phyloP scores from a whole-genome alignment of 306 rosid species.

The Pterocarpus santalinus region DNA sequence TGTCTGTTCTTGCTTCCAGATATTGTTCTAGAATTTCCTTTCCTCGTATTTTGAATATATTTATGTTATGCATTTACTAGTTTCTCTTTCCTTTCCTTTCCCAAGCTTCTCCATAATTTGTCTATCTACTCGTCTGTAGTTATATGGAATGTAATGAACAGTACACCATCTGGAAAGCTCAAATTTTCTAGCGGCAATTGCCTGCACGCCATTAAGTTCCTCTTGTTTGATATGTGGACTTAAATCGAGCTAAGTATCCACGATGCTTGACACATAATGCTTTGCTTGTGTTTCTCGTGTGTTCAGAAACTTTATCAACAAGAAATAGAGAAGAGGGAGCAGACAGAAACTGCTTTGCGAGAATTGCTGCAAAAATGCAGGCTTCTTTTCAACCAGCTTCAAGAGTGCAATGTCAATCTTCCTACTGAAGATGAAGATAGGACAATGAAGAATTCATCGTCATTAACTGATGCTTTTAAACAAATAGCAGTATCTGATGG shows the following conservation, averaged over 20 bases:
- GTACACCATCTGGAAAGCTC: constrained; percentile 14
- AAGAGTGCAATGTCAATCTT: constrained; percentile 67
- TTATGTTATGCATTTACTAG: background rate
- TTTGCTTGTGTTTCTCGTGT: constrained; percentile 37
- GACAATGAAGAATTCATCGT: constrained; percentile 53
- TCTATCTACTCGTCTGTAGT: background rate
- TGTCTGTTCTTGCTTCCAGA: background rate
- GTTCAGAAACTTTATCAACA: constrained; percentile 66
- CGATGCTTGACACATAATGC: constrained; percentile 37
- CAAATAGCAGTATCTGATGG: constrained; percentile 72
- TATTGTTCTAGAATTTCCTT: constrained; percentile 28
- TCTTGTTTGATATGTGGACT: constrained; percentile 29
- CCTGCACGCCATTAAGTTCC: constrained; percentile 14
- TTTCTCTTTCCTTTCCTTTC: constrained; percentile 12
- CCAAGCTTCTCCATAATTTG: background rate
- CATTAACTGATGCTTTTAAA: constrained; percentile 59
- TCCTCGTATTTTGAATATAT: constrained; percentile 29
- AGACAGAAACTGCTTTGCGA: constrained; percentile 59
- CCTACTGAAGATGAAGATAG: constrained; percentile 52
- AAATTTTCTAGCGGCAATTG: constrained; percentile 34
- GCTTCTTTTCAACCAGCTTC: constrained; percentile 71
- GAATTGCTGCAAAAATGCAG: constrained; percentile 67
- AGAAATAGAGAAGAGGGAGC: constrained; percentile 71
- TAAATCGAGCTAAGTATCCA: constrained; percentile 18
- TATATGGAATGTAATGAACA: constrained; percentile 30